Base-by-base conservation (phyloP, 2,329 filamentous ascomycete genomes). In the Boeremia exigua region DNA sequence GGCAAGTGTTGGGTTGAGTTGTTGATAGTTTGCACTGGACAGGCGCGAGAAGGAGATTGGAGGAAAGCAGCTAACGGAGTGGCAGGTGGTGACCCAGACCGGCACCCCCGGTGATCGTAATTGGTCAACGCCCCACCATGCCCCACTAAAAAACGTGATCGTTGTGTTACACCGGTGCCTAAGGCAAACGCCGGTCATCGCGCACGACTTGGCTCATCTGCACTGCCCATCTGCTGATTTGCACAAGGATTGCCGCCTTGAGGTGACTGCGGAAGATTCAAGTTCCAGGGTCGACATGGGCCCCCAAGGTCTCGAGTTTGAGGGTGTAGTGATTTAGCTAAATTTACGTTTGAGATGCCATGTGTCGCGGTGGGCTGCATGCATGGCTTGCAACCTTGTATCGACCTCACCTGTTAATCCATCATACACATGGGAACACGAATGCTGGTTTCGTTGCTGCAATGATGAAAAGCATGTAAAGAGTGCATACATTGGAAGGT, bases 341-440 rank as follows among this genome's bases (percentile, higher is more conserved):
- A 7, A 10, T 19, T 19, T n/a, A 17, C 15, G 33, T 8, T 17
- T 19, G n/a, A 17, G 34, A 19, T 11, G 34, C 15, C 25, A 5
- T n/a, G 8, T 4, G 23, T 33, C 28, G 17, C 44, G 44, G 44
- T 33, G 30, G 44, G 44, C 44, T 48, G 44, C 44, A 48, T 38
- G n/a, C 9, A 1, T 10, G 44, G 44, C 33, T 23, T 25, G 2
- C 6, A 15, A 30, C 44, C 27, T 38, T 48, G 27, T 19, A 9
- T 10, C 1, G 17, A 38, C 33, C 19, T 19, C 33, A 48, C 2
- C 29, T 14, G 5, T 9, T n/a, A 2, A 30, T 14, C 23, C 34
- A 19, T 4, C 17, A 6, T 4, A 19, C 34, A 12, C 3, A 7
- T 37, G 14, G 9, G 2, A 10, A 3, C 19, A 23, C n/a, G n/a